phyloP scores from a whole-genome alignment of 2,329 filamentous ascomycete species.

The Cladosporium sp. region DNA sequence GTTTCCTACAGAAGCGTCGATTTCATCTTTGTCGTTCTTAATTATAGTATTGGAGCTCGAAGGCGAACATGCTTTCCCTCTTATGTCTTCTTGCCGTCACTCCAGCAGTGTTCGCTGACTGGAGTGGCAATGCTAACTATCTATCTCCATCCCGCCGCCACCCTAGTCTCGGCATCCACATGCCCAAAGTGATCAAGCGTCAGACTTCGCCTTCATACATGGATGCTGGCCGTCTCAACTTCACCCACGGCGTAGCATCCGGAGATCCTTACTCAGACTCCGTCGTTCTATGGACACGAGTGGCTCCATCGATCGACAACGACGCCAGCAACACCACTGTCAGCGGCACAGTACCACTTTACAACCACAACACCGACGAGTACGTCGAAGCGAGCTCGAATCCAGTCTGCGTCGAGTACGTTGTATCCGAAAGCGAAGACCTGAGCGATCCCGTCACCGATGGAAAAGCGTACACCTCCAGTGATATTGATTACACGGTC shows the following conservation, averaged over 20 bases:
- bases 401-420: slow-evolving; percentile 28
- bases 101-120: slow-evolving; percentile 16
- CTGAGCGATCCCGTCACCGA: slow-evolving; percentile 22
- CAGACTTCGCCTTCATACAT: slow-evolving; percentile 45
- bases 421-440: slow-evolving; percentile 21
- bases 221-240: slow-evolving; percentile 53
- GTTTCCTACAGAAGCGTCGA: neutral
- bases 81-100: slow-evolving; percentile 8
- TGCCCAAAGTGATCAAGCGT: slow-evolving; percentile 60
- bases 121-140: slow-evolving; percentile 62
- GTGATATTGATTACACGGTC: slow-evolving; percentile 33
- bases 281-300: slow-evolving; percentile 44
- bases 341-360: slow-evolving; percentile 28
- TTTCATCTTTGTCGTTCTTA: neutral
- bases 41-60: neutral
- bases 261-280: slow-evolving; percentile 47
- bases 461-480: slow-evolving; percentile 31
- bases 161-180: slow-evolving; percentile 60
- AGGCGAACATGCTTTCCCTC: slow-evolving; percentile 10
- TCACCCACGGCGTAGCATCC: slow-evolving; percentile 56
- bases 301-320: slow-evolving; percentile 26
- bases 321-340: slow-evolving; percentile 32
- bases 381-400: slow-evolving; percentile 27
- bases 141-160: slow-evolving; percentile 65
- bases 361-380: slow-evolving; percentile 31